Evolutionary conservation across 192 early-diverging fungal genomes (phyloP).

Genomic region (Phlyctochytrium planicorne): DNA sequence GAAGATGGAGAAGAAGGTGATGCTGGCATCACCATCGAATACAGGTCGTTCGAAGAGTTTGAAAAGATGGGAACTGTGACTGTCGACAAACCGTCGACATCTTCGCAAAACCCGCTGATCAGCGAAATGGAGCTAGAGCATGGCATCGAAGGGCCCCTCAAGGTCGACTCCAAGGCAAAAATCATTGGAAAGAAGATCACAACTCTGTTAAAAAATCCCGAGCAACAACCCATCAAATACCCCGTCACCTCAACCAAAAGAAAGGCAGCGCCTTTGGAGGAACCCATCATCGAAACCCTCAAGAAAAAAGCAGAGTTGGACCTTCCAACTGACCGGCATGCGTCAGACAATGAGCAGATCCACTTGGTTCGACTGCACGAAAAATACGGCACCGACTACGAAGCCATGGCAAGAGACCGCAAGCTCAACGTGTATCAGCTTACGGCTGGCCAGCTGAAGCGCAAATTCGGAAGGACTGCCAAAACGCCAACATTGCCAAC

Average conservation of each 20-base stretch:
- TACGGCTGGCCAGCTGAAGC: slow-evolving; percentile 44
- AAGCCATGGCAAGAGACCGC: slow-evolving; percentile 47
- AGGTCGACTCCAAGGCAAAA: slow-evolving; percentile 20
- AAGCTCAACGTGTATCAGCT: slow-evolving; percentile 54
- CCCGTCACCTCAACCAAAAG: neutral
- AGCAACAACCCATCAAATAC: neutral
- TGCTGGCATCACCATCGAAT: slow-evolving; percentile 22
- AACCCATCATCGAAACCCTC: slow-evolving; percentile 26
- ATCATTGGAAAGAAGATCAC: slow-evolving; percentile 13
- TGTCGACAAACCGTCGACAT: neutral
- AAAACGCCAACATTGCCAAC: neutral
- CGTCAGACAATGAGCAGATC: slow-evolving; percentile 40
- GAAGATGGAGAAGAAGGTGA: slow-evolving; percentile 13
- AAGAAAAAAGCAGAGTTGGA: slow-evolving; percentile 22
- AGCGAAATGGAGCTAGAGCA: slow-evolving; percentile 1
- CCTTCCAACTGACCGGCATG: slow-evolving; percentile 13
- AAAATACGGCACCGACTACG: slow-evolving; percentile 48
- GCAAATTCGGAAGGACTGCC: slow-evolving; percentile 32
- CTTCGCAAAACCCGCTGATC: neutral
- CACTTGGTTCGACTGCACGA: slow-evolving; percentile 32
- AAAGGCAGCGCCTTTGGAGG: neutral
- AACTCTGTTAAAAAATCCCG: neutral
- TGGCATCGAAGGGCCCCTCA: slow-evolving; percentile 29
- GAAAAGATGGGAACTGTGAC: slow-evolving; percentile 33
- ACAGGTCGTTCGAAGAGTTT: slow-evolving; percentile 27